These are phyloP conservation scores for Cladosporium sp. DNA, from an alignment of 2,329 filamentous ascomycete genomes.

Conservation along the genomic window DNA sequence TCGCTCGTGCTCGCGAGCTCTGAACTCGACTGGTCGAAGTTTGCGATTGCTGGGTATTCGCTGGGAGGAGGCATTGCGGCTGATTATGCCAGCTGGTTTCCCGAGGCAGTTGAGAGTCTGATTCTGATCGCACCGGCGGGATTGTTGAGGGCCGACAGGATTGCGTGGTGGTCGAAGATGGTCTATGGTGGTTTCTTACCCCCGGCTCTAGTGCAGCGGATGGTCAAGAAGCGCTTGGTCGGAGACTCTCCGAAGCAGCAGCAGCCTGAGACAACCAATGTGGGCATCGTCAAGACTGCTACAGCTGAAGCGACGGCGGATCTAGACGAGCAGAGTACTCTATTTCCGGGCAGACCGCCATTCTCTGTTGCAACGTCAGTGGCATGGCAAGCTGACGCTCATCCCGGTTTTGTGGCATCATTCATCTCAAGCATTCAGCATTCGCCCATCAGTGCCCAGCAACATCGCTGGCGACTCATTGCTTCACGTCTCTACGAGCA, in stretches of 20 bases:
- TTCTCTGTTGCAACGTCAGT: conserved; percentile 54
- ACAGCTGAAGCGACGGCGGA: conserved; percentile 21
- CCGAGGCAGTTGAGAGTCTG: conserved; percentile 63
- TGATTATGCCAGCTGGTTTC: conserved; percentile 66
- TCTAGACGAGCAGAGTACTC: conserved; percentile 29
- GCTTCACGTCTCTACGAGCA: conserved; percentile 46
- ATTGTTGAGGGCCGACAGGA: conserved; percentile 62
- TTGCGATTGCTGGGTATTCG: conserved; percentile 74
- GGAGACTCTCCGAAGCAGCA: background rate
- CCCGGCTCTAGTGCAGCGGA: background rate
- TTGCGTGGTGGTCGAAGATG: conserved; percentile 57
- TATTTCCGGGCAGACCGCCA: background rate
- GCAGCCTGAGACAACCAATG: conserved; percentile 5
- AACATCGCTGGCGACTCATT: conserved; percentile 58
- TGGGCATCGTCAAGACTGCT: conserved; percentile 15
- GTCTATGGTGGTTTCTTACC: conserved; percentile 63
- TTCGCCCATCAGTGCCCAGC: conserved; percentile 64
- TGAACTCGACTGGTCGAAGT: conserved; percentile 63
- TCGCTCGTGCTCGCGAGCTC: conserved; percentile 68
- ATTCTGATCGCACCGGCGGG: conserved; percentile 77
- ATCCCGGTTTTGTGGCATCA: conserved; percentile 63
- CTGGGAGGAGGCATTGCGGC: conserved; percentile 71
- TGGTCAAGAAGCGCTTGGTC: conserved; percentile 6
- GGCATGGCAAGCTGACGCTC: conserved; percentile 63
- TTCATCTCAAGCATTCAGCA: conserved; percentile 68